phyloP scores from a whole-genome alignment of 495 filamentous ascomycete genomes.

The Penicillium ochrochloron region DNA sequence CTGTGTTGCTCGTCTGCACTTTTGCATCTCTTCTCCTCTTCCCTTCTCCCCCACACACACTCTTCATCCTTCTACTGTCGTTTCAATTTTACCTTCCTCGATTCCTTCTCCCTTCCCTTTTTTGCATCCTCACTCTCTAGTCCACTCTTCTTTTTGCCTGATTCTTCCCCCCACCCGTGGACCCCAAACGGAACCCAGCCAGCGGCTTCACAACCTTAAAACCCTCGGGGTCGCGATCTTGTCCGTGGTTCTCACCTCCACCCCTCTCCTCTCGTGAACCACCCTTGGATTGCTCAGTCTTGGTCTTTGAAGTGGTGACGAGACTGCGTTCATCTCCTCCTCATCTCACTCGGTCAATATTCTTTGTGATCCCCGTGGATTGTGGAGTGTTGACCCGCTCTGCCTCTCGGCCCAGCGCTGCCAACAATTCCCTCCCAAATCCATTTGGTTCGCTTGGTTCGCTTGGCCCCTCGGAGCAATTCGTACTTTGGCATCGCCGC shows the following conservation, averaged over 20 bases:
- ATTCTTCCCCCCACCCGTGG: constrained; percentile 13
- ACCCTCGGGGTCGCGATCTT: constrained; percentile 2
- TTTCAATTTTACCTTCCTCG: constrained; percentile 16
- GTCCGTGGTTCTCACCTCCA: constrained; percentile 9
- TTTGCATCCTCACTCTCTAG: constrained; percentile 5
- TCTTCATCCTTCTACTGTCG: constrained; percentile 5
- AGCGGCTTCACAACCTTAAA: constrained; percentile 26
- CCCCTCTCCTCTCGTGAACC: constrained; percentile 3
- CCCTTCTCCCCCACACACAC: not conserved
- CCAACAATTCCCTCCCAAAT: not conserved
- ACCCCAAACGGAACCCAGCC: constrained; percentile 11
- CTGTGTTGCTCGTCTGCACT: constrained; percentile 7
- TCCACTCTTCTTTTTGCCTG: constrained; percentile 6
- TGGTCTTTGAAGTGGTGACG: constrained; percentile 24
- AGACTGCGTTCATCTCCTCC: not conserved
- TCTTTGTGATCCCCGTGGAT: not conserved
- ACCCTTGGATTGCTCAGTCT: constrained; percentile 12
- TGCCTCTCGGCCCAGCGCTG: constrained; percentile 1
- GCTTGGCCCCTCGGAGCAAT: constrained; percentile 5
- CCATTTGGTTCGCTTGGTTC: constrained; percentile 1
- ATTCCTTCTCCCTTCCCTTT: constrained; percentile 14
- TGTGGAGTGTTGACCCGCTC: constrained; percentile 10
- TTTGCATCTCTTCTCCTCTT: constrained; percentile 10
- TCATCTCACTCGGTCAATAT: not conserved
- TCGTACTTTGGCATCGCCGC: constrained; percentile 6